Percentiles rank a stretch among this genome's conserved stretches.
These are phyloP conservation scores for Pisolithus orientalis DNA, from an alignment of 768 basidiomycete genomes.

Conservation along the genomic window DNA sequence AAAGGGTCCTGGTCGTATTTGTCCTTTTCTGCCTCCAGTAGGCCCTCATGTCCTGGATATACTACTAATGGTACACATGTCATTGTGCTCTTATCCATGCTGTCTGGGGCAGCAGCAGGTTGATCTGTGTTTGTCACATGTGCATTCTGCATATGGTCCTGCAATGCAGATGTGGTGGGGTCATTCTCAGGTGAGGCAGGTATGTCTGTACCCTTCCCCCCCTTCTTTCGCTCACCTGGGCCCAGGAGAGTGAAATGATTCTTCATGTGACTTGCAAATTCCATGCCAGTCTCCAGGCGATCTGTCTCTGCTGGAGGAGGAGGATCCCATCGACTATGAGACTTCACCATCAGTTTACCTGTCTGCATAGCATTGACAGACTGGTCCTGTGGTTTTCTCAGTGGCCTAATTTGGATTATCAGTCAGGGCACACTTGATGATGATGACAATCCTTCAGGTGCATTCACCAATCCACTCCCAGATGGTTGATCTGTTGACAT, in stretches of 20 bases:
- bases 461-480: too few relatives aligned
- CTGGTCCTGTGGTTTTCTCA: too few relatives aligned
- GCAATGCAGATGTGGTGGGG: not conserved
- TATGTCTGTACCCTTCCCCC: not conserved
- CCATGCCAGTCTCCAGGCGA: too few relatives aligned
- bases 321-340: too few relatives aligned
- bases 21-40: too few relatives aligned
- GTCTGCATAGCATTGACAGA: not conserved
- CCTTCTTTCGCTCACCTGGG: slow-evolving; percentile 1
- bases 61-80: not conserved
- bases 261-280: not conserved
- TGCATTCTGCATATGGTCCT: not conserved
- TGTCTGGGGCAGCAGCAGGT: not conserved
- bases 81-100: not conserved
- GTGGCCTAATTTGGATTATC: too few relatives aligned
- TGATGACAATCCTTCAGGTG: too few relatives aligned
- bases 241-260: slow-evolving; percentile 10
- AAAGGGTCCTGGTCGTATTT: too few relatives aligned
- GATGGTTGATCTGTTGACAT: not conserved
- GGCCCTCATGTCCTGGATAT: not conserved
- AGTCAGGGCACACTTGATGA: too few relatives aligned
- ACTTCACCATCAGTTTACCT: not conserved
- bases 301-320: not conserved
- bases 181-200: not conserved
- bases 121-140: too few relatives aligned